phyloP scores from a whole-genome alignment of 192 early-diverging fungal species.

The Radiomyces spectabilis region DNA sequence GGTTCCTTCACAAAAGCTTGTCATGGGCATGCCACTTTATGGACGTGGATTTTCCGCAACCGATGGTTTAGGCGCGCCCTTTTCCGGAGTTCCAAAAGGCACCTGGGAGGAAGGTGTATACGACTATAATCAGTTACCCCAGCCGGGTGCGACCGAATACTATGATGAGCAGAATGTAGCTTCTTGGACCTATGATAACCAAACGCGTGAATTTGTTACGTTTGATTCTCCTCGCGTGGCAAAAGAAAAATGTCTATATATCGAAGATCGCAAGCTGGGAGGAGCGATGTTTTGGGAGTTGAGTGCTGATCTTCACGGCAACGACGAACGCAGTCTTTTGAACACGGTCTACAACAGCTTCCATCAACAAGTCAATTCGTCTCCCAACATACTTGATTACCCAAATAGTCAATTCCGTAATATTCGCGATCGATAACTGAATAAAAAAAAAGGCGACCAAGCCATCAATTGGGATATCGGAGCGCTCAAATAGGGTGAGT shows the following conservation, averaged over 20 bases:
- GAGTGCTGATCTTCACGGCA: slow-evolving; percentile 44
- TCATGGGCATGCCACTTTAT: slow-evolving; percentile 88
- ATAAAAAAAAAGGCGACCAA: too few relatives aligned
- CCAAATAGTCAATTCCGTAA: too few relatives aligned
- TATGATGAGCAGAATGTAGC: slow-evolving; percentile 76
- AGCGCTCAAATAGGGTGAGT: too few relatives aligned
- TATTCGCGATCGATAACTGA: too few relatives aligned
- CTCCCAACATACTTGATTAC: too few relatives aligned
- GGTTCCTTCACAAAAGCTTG: slow-evolving; percentile 76
- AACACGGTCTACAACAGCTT: too few relatives aligned
- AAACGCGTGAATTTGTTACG: slow-evolving; percentile 60
- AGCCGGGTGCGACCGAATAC: slow-evolving; percentile 52
- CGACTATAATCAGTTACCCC: slow-evolving; percentile 81
- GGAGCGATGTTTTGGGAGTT: slow-evolving; percentile 84
- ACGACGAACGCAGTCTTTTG: too few relatives aligned
- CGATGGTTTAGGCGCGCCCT: slow-evolving; percentile 52
- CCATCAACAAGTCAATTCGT: too few relatives aligned
- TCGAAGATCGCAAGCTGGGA: slow-evolving; percentile 44
- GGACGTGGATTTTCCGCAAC: slow-evolving; percentile 91
- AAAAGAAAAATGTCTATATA: slow-evolving; percentile 60
- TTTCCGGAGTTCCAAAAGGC: slow-evolving; percentile 63
- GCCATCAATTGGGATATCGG: too few relatives aligned
- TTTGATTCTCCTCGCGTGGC: slow-evolving; percentile 73
- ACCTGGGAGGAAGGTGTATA: slow-evolving; percentile 87
- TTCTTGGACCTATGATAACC: slow-evolving; percentile 74